Percentiles rank a stretch among this genome's conserved stretches.
These are phyloP conservation scores for Fraxinus paxiana DNA, from an alignment of 305 asterid species.

Conservation along the genomic window DNA sequence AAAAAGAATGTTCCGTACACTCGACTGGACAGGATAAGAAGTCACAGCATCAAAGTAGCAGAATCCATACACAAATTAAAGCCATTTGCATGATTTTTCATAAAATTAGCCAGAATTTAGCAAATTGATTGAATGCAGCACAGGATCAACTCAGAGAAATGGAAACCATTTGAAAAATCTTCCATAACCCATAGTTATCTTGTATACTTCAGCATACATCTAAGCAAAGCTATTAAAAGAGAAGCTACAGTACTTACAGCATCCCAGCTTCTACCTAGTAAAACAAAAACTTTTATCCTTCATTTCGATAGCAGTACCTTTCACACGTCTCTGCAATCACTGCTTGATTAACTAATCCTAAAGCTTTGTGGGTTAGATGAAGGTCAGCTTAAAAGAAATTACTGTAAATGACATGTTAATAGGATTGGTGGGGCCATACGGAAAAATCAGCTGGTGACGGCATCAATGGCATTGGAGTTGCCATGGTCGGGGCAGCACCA, in stretches of 20 bases:
- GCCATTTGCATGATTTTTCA: constrained; percentile 19
- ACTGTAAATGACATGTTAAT: constrained; percentile 30
- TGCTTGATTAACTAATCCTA: constrained; percentile 21
- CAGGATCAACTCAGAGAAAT: constrained; percentile 25
- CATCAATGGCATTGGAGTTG: constrained; percentile 39
- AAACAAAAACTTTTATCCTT: constrained; percentile 21
- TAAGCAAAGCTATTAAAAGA: constrained; percentile 8
- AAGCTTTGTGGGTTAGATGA: constrained; percentile 32
- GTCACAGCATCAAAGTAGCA: background rate
- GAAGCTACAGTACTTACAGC: constrained; percentile 37
- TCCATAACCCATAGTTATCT: constrained; percentile 32
- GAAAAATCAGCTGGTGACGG: constrained; percentile 53
- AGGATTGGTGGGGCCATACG: constrained; percentile 83
- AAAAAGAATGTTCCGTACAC: background rate
- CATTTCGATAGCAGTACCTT: constrained; percentile 14
- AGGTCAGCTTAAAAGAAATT: constrained; percentile 32
- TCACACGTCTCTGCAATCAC: constrained; percentile 10
- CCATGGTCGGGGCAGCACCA: constrained; percentile 30
- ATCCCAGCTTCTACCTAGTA: constrained; percentile 37
- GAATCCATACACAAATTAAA: background rate
- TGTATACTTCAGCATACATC: constrained; percentile 18
- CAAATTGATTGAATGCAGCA: constrained; percentile 21
- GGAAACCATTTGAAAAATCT: constrained; percentile 51
- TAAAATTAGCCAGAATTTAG: constrained; percentile 15
- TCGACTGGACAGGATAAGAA: background rate